Conservation (phyloP, 768 basidiomycete genomes). For the Amylocystis lapponica region DNA sequence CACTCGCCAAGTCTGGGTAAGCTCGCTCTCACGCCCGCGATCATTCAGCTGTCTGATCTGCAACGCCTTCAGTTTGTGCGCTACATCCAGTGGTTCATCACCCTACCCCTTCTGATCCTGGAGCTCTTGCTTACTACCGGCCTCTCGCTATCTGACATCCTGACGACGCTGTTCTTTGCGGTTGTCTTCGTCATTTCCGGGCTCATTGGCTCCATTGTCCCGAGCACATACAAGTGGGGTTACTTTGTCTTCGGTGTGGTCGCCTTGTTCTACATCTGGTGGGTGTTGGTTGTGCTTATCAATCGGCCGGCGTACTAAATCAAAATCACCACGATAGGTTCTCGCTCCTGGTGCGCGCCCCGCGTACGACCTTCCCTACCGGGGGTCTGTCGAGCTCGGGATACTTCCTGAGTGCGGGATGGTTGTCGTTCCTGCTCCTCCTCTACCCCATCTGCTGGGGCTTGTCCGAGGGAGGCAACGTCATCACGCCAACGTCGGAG, state of each 20-base stretch:
- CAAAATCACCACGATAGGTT: too few relatives aligned
- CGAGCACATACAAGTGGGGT: constrained; percentile 40
- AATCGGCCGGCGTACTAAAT: too few relatives aligned
- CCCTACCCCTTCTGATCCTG: constrained; percentile 40
- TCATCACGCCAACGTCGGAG: constrained; percentile 45
- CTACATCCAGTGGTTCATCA: constrained; percentile 46
- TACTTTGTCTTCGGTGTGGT: constrained; percentile 37
- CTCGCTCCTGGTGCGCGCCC: constrained; percentile 22
- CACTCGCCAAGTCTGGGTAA: constrained; percentile 35
- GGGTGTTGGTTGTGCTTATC: too few relatives aligned
- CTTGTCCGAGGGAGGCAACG: constrained; percentile 46
- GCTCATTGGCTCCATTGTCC: constrained; percentile 40
- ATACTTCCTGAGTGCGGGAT: constrained; percentile 30
- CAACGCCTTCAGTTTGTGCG: constrained; percentile 31
- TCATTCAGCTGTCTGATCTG: neutral
- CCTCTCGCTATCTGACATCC: constrained; percentile 39
- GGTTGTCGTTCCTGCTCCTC: constrained; percentile 47
- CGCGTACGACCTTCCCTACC: constrained; percentile 20
- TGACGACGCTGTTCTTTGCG: constrained; percentile 35
- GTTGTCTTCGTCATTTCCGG: constrained; percentile 34
- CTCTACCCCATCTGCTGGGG: constrained; percentile 58
- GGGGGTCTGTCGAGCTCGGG: constrained; percentile 18
- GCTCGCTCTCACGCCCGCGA: neutral
- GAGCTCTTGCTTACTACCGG: constrained; percentile 37
- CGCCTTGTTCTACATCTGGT: constrained; percentile 40